phyloP scores from a whole-genome alignment of 352 stramenopile genomes.

The Phytophthora rubi region DNA sequence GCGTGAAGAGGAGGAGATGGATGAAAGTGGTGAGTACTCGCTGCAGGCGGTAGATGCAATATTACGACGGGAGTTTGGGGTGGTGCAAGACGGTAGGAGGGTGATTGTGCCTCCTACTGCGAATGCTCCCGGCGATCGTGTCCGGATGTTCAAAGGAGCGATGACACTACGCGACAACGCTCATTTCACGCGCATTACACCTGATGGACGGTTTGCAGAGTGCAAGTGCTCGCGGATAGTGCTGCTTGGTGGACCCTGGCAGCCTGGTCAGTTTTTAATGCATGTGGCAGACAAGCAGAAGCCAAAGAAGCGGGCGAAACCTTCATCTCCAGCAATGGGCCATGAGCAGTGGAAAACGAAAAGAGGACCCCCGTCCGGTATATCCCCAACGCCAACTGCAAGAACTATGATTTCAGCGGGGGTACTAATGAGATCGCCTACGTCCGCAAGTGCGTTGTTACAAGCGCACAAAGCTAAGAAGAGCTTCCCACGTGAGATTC shows the following conservation, averaged over 20 bases:
- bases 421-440: constrained; percentile 23
- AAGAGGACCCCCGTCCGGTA: constrained; percentile 4
- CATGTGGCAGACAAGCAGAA: constrained; percentile 66
- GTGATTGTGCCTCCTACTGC: constrained; percentile 17
- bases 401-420: constrained; percentile 11
- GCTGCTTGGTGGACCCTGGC: constrained; percentile 57
- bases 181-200: constrained; percentile 66
- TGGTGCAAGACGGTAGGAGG: constrained; percentile 22
- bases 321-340: constrained; percentile 4
- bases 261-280: constrained; percentile 61
- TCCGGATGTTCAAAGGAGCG: constrained; percentile 42
- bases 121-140: constrained; percentile 8
- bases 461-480: constrained; percentile 44
- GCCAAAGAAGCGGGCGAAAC: constrained; percentile 36
- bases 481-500: constrained; percentile 60
- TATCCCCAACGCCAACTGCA: background rate
- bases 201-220: constrained; percentile 71
- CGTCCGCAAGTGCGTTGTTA: constrained; percentile 21
- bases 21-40: constrained; percentile 27
- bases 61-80: constrained; percentile 39
- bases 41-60: constrained; percentile 42
- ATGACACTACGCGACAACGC: constrained; percentile 42
- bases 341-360: constrained; percentile 27
- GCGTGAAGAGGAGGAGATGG: constrained; percentile 1
- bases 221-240: constrained; percentile 73